phyloP scores from a whole-genome alignment of 2,329 filamentous ascomycete genomes.

The Thielaviopsis euricoi region DNA sequence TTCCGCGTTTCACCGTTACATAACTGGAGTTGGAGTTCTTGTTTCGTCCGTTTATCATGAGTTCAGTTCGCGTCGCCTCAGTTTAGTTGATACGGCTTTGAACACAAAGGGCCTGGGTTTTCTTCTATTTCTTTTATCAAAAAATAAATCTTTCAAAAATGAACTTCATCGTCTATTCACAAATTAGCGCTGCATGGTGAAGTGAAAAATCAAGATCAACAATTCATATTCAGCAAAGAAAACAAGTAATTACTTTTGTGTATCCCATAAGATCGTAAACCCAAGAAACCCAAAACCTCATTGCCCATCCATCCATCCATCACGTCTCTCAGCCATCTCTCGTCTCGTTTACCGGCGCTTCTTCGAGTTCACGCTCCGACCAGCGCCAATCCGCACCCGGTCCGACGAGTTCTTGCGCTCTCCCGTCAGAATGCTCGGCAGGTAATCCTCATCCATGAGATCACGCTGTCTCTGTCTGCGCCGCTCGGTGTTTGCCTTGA shows the following conservation, averaged over 20 bases:
- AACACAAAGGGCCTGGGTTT: conserved; percentile 10
- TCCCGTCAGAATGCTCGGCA: conserved; percentile 72
- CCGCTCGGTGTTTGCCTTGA: conserved; percentile 44
- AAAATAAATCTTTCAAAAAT: conserved; percentile 1
- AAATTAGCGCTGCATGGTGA: neutral
- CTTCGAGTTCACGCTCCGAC: conserved; percentile 63
- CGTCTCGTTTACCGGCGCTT: conserved; percentile 6
- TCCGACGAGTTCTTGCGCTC: conserved; percentile 49
- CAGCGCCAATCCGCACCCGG: conserved; percentile 66
- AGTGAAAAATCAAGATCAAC: no score
- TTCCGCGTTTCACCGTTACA: conserved; percentile 1
- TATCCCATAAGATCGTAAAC: conserved; percentile 6
- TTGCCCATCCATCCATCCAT: no score
- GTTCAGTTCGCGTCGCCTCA: neutral
- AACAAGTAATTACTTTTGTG: conserved; percentile 7
- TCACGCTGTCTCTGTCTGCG: conserved; percentile 56
- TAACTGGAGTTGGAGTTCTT: conserved; percentile 12
- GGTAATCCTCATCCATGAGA: conserved; percentile 87
- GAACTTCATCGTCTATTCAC: neutral
- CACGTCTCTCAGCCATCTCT: no score
- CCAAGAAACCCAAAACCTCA: neutral
- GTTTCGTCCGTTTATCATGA: conserved; percentile 3
- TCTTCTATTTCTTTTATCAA: no score
- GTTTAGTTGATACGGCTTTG: conserved; percentile 10
- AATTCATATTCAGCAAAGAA: neutral